Evolutionary conservation across 2,329 filamentous ascomycete genomes (phyloP).

Genomic region (Xylariomycetidae sp.): DNA sequence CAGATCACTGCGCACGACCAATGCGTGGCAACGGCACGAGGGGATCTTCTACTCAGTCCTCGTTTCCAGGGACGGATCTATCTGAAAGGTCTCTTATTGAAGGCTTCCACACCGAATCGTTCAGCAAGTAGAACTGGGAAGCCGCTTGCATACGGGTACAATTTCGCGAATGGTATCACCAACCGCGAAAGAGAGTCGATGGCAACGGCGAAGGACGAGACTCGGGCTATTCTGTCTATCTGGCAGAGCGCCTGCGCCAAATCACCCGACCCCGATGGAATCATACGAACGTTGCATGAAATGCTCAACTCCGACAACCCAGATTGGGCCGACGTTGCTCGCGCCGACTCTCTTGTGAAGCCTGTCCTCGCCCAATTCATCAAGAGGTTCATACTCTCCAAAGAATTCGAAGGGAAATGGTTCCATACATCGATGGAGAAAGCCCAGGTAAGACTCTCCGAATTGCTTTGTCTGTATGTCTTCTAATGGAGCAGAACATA

Average conservation of each 20-base stretch:
- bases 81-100: constrained; percentile 17
- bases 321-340: constrained; percentile 17
- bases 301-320: constrained; percentile 13
- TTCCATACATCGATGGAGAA: constrained; percentile 13
- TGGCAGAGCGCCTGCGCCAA: too few relatives aligned
- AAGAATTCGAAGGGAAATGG: constrained; percentile 13
- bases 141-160: constrained; percentile 17
- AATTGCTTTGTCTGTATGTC: too few relatives aligned
- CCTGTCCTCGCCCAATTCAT: constrained; percentile 4
- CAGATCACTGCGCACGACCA: constrained; percentile 2
- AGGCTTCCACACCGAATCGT: constrained; percentile 3
- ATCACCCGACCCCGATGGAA: too few relatives aligned
- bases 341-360: constrained; percentile 6
- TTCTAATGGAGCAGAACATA: constrained; percentile 8
- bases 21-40: constrained; percentile 6
- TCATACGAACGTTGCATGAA: constrained; percentile 10
- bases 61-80: constrained; percentile 18
- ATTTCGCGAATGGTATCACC: constrained; percentile 15
- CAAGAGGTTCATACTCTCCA: constrained; percentile 9
- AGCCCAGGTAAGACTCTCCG: constrained; percentile 11
- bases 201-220: constrained; percentile 9
- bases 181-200: constrained; percentile 19
- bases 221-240: constrained; percentile 14
- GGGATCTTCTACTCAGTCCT: constrained; percentile 15
- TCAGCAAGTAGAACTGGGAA: constrained; percentile 19